A percentile compares a stretch with the other conserved stretches of the same genome.
Evolutionary conservation across 2,329 filamentous ascomycete species (phyloP).

Genomic region (Lachnellula arida): DNA sequence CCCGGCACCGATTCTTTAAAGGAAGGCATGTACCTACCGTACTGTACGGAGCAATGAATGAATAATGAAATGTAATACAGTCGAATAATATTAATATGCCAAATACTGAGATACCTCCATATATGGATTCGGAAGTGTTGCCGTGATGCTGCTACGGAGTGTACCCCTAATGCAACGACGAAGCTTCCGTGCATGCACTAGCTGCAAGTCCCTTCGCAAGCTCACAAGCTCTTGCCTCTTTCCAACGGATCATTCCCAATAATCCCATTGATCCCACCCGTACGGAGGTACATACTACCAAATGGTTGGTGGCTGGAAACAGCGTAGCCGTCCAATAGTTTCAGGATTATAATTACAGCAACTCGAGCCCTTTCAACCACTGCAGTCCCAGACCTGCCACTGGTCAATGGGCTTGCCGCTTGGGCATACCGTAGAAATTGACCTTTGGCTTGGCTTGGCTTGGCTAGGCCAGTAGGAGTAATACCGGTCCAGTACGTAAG

Average conservation of each 20-base stretch:
- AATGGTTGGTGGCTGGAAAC: too few relatives aligned
- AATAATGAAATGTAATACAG: too few relatives aligned
- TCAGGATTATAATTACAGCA: background rate
- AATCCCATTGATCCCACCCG: too few relatives aligned
- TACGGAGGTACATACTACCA: too few relatives aligned
- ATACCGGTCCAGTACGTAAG: too few relatives aligned
- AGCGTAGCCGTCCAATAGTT: background rate
- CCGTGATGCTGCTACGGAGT: background rate
- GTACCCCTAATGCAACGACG: background rate
- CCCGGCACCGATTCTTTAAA: background rate
- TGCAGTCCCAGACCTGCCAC: background rate
- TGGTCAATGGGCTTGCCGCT: background rate
- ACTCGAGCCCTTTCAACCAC: background rate
- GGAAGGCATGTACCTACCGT: background rate
- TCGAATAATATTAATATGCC: background rate
- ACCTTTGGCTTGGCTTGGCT: background rate
- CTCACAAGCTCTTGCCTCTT: background rate
- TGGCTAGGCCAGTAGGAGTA: too few relatives aligned
- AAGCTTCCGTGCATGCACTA: background rate
- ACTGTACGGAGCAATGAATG: too few relatives aligned
- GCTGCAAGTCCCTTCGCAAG: background rate
- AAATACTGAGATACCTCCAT: too few relatives aligned
- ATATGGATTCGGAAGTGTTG: background rate
- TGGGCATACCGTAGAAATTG: background rate
- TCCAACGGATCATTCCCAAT: background rate